Percentiles rank a stretch among this genome's conserved stretches.
Evolutionary conservation across 176 grass and related monocot genomes (phyloP).

Genomic region (Carex kokanica): DNA sequence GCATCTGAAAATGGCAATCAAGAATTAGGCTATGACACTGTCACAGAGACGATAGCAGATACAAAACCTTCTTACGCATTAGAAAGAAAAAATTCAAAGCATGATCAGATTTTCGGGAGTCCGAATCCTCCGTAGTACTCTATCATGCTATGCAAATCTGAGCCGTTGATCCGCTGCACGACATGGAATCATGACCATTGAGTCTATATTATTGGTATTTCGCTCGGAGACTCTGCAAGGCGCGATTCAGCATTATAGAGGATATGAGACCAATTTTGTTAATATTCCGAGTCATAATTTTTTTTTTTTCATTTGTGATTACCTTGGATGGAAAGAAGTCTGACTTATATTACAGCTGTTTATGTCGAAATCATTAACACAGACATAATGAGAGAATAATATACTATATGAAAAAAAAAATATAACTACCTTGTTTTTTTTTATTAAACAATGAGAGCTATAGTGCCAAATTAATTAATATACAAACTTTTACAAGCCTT

Average conservation of each 20-base stretch:
- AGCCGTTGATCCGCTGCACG: background rate
- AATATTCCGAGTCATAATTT: background rate
- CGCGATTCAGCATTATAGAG: background rate
- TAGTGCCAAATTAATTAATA: constrained; percentile 1
- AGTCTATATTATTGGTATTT: background rate
- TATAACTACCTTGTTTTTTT: background rate
- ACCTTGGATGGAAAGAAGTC: background rate
- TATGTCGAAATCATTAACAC: background rate
- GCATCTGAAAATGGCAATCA: constrained; percentile 26
- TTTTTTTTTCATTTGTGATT: background rate
- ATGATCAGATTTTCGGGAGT: background rate
- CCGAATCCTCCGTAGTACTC: background rate
- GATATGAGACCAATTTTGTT: background rate
- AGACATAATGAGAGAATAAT: background rate
- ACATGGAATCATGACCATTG: background rate
- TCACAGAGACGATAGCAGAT: background rate
- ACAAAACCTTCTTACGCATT: background rate
- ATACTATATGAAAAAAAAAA: background rate
- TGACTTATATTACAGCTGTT: background rate
- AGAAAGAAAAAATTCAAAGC: constrained; percentile 13
- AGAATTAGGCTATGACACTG: constrained; percentile 6
- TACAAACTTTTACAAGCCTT: background rate
- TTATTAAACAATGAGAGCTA: background rate
- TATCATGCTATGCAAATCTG: background rate
- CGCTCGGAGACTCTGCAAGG: background rate